phyloP scores from a whole-genome alignment of 202 grass and related monocot genomes.

The Cymbopogon flexuosus region DNA sequence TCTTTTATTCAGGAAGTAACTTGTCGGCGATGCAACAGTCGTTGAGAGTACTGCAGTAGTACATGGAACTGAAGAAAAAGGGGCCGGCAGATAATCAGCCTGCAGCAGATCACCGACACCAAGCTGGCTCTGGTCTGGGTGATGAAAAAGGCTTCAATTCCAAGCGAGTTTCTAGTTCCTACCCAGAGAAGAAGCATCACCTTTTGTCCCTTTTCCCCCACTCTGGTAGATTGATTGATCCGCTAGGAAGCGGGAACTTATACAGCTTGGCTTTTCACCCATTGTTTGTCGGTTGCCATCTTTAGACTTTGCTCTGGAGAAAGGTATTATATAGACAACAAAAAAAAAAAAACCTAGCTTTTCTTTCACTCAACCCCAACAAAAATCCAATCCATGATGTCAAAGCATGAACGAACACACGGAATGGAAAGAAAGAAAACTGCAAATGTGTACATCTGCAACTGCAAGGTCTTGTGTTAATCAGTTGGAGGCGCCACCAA shows the following conservation, averaged over 20 bases:
- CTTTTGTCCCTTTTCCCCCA: not conserved
- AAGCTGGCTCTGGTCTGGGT: not conserved
- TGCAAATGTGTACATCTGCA: not conserved
- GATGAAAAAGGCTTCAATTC: conserved; percentile 2
- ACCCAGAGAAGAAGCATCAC: not conserved
- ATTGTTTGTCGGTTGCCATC: conserved; percentile 11
- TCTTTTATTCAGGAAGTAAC: too few species aligned
- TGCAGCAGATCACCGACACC: conserved; percentile 43
- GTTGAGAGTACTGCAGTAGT: not conserved
- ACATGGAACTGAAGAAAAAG: conserved; percentile 1
- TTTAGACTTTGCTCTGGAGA: not conserved
- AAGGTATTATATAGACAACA: not conserved
- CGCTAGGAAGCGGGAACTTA: conserved; percentile 13
- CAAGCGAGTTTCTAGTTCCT: conserved; percentile 8
- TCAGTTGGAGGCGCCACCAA: conserved; percentile 1
- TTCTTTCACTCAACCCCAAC: conserved; percentile 8
- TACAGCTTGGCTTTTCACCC: not conserved
- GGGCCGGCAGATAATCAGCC: not conserved
- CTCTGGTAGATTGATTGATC: not conserved
- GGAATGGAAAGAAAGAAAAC: not conserved
- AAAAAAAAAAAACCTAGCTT: not conserved
- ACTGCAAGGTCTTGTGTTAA: not conserved
- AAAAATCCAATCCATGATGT: not conserved
- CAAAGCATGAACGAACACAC: not conserved
- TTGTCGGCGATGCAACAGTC: not conserved